Evolutionary conservation across 495 filamentous ascomycete species (phyloP), one percentile per base, ranked within the genome.

Genomic region (Lepidopterella palustris): DNA sequence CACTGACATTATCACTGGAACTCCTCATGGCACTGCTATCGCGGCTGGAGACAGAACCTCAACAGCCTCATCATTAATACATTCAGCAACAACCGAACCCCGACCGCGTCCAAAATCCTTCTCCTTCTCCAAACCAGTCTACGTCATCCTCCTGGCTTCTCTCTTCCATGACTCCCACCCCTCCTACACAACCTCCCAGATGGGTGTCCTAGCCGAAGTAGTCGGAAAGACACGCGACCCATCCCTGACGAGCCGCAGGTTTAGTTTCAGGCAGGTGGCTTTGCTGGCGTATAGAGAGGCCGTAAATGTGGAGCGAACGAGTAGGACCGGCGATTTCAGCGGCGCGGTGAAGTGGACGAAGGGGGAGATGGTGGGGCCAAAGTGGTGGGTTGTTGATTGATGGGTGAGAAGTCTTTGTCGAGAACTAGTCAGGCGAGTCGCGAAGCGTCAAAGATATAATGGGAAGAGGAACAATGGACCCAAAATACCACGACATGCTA

Each of bases 331-430:
- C 15, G 47, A 50, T 50, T 50, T 50, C 5, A 24, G 47, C 15
- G 47, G 40, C 25, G 11, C 13, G 13, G 54, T 11, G 10, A 26
- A 47, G 40, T 28, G 39, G 39, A 48, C 27, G 11, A 32, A 45
- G 11, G 56, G 56, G 15, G 45, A 59, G 24, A 9, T 18, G n/a
- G 45, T 59, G 56, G 56, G 53, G 45, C 56, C 56, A 13, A 32
- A 52, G 23, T 59, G 56, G 56, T 59, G 56, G 56, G 8, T 59
- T 20, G 18, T 59, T 18, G 56, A 59, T 52, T 45, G 42, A 58
- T 39, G 35, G 13, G 10, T 2, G 35, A 42, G 9, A 42, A 10
- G 35, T 18, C 35, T 3, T 13, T 42, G 10, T 42, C n/a, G n/a
- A n/a, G n/a, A n/a, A n/a, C n/a, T n/a, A n/a, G n/a, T n/a, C n/a